Conservation (phyloP, 2,329 filamentous ascomycete species). For the Diaporthe ampelina region DNA sequence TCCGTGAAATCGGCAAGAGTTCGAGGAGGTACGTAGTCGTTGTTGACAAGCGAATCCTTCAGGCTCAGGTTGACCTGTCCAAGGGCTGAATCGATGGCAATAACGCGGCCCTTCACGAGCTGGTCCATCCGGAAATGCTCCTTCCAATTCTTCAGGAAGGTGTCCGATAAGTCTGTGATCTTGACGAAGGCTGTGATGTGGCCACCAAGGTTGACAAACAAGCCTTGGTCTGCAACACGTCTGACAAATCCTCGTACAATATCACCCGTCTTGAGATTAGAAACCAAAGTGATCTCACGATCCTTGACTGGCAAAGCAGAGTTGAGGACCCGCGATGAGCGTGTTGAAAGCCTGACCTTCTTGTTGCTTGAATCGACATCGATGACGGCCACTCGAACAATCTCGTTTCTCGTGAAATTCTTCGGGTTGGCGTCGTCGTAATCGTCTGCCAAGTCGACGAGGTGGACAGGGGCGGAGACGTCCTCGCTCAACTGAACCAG, state of each 20-base stretch:
- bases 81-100: constrained; percentile 75
- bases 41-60: constrained; percentile 86
- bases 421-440: constrained; percentile 84
- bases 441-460: constrained; percentile 89
- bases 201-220: constrained; percentile 88
- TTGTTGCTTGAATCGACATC: constrained; percentile 88
- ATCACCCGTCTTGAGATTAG: constrained; percentile 82
- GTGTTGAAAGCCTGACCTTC: constrained; percentile 82
- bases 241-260: constrained; percentile 93
- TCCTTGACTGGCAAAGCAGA: constrained; percentile 87
- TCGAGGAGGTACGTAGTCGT: constrained; percentile 80
- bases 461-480: constrained; percentile 83
- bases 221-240: constrained; percentile 87
- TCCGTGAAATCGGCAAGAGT: constrained; percentile 82
- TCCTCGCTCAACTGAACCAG: constrained; percentile 87
- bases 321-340: constrained; percentile 90
- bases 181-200: constrained; percentile 86
- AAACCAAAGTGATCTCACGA: constrained; percentile 78
- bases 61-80: constrained; percentile 87
- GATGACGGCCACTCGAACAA: constrained; percentile 88
- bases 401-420: constrained; percentile 84
- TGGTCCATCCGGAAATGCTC: constrained; percentile 88
- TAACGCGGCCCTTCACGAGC: constrained; percentile 88
- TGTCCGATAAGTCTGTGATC: constrained; percentile 90
- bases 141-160: constrained; percentile 96